Conservation (phyloP, 202 grass and related monocot genomes). For the Panicum virgatum region DNA sequence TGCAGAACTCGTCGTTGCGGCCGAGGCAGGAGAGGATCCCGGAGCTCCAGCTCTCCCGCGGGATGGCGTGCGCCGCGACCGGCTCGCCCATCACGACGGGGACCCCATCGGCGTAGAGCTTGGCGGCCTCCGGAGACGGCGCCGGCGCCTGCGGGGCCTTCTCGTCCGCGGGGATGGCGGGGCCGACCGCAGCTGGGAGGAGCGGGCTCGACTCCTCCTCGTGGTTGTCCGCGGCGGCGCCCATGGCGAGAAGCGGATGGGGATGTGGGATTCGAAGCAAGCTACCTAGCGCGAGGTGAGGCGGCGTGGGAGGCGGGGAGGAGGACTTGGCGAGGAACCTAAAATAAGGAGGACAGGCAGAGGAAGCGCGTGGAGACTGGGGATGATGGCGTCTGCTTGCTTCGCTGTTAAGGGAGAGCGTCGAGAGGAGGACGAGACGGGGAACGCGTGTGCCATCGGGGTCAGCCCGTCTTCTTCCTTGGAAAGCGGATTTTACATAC, state of each 20-base stretch:
- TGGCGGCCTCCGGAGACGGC: conserved; percentile 4
- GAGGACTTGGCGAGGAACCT: background rate
- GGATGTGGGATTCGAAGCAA: background rate
- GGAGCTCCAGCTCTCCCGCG: conserved; percentile 68
- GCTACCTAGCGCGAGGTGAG: background rate
- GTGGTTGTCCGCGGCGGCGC: conserved; percentile 40
- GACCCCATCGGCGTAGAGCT: conserved; percentile 43
- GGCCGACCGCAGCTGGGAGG: conserved; percentile 7
- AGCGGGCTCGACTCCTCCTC: conserved; percentile 65
- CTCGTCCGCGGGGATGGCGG: conserved; percentile 8
- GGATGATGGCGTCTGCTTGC: conserved; percentile 2
- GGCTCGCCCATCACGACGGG: conserved; percentile 68
- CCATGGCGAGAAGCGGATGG: conserved; percentile 43
- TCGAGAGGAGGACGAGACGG: background rate
- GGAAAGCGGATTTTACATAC: background rate
- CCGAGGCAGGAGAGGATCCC: conserved; percentile 79
- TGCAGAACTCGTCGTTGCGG: conserved; percentile 83
- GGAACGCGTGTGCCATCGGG: fast-evolving
- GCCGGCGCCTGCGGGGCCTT: conserved; percentile 22
- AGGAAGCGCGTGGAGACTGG: conserved; percentile 39
- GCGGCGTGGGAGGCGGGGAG: background rate
- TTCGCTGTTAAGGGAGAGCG: conserved; percentile 32
- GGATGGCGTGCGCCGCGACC: conserved; percentile 32
- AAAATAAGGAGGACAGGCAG: conserved; percentile 31
- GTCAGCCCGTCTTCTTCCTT: background rate